Evolutionary conservation across 306 rosid genomes (phyloP).

Genomic region (Adenanthera pavonina): DNA sequence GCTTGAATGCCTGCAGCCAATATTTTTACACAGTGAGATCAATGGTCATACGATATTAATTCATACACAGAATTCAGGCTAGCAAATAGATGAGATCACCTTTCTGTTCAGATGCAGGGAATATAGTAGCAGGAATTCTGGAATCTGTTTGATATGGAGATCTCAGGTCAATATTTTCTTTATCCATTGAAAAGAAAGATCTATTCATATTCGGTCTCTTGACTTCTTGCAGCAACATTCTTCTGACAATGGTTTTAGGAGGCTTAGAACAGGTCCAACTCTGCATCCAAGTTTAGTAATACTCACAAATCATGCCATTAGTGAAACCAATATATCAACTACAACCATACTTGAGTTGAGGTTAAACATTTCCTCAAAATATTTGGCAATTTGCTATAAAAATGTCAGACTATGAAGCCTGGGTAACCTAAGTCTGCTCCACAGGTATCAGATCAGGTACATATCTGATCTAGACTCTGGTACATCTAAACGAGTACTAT

Average conservation of each 20-base stretch:
- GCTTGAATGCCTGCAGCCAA: conserved; percentile 47
- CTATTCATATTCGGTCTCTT: conserved; percentile 48
- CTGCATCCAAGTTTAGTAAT: conserved; percentile 53
- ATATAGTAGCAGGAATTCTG: conserved; percentile 47
- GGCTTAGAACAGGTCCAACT: conserved; percentile 83
- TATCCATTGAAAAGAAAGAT: conserved; percentile 43
- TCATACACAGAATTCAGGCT: not conserved
- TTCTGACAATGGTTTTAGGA: conserved; percentile 75
- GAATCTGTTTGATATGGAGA: conserved; percentile 49
- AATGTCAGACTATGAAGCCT: not conserved
- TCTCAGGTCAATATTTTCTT: conserved; percentile 47
- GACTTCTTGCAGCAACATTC: conserved; percentile 72
- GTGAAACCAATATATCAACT: conserved; percentile 29
- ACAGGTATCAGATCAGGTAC: not conserved
- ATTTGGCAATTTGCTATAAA: not conserved
- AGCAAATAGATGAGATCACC: conserved; percentile 49
- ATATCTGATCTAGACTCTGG: not conserved
- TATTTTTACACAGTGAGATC: conserved; percentile 35
- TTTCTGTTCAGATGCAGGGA: conserved; percentile 48
- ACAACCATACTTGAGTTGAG: conserved; percentile 10
- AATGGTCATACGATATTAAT: conserved; percentile 27
- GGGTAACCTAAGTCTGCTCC: not conserved
- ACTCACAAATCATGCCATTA: conserved; percentile 33
- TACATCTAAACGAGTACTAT: not conserved
- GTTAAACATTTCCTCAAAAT: conserved; percentile 8